Evolutionary conservation across 208 protist species (phyloP).

Genomic region (Crithidia brevicula): DNA sequence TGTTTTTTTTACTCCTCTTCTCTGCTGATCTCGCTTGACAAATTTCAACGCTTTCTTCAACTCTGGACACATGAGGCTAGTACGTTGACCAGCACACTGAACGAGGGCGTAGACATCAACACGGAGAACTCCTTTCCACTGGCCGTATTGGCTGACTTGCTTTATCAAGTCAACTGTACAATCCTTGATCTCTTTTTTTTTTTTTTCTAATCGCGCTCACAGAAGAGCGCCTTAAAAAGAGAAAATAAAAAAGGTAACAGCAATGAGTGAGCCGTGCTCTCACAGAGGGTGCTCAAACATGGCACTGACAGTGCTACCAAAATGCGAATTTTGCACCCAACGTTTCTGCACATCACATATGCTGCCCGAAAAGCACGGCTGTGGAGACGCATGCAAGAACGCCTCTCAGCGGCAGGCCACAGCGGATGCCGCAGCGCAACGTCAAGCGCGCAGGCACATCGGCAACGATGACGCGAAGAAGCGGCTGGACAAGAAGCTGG

Average conservation of each 20-base stretch:
- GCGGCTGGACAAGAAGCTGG: slow-evolving; percentile 59
- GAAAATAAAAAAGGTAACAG: background rate
- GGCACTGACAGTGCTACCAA: slow-evolving; percentile 60
- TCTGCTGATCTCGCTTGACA: too few species aligned
- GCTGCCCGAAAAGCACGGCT: slow-evolving; percentile 87
- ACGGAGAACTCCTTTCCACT: too few species aligned
- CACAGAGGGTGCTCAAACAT: slow-evolving; percentile 38
- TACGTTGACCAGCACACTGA: too few species aligned
- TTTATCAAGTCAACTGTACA: too few species aligned
- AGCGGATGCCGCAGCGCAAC: slow-evolving; percentile 55
- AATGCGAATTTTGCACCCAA: slow-evolving; percentile 69
- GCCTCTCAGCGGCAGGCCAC: slow-evolving; percentile 61
- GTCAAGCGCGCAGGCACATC: slow-evolving; percentile 63
- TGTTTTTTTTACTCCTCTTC: too few species aligned
- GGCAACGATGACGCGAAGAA: slow-evolving; percentile 74
- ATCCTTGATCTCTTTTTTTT: slow-evolving; percentile 8
- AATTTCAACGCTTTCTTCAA: too few species aligned
- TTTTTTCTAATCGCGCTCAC: slow-evolving; percentile 1
- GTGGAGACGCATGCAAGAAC: slow-evolving; percentile 72
- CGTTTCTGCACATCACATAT: slow-evolving; percentile 82
- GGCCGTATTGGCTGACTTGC: too few species aligned
- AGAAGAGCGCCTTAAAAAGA: background rate
- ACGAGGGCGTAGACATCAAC: too few species aligned
- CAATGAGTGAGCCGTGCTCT: slow-evolving; percentile 46
- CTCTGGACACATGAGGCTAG: too few species aligned